Base-by-base conservation (phyloP, 345 rosid genomes). In the Camelina hispida region DNA sequence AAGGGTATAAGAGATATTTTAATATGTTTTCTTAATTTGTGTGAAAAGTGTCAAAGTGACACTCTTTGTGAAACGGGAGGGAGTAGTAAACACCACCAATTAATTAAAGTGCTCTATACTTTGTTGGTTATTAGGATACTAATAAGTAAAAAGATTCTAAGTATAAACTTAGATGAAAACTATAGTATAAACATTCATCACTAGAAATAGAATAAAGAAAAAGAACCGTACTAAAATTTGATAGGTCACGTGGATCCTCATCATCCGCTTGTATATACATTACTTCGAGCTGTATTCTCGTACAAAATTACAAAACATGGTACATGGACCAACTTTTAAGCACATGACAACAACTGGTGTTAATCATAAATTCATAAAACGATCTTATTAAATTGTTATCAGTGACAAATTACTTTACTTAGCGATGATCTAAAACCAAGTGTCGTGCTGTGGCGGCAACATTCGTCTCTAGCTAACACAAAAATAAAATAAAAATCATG, bases 341-440 rank as follows among this genome's bases (percentile, higher is more conserved):
- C 80, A 77, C 80, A 70, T 77, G 80, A 69, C 62, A 69, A 63
- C 80, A 70, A 38, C 61, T 70, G 13, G 25, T 56, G 15, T 54
- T 69, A 46, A 62, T 63, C 56, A 62, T 52, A 62, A 5, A 23
- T 4, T n/a, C 55, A 13, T n/a, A 46, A 35, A n/a, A 44, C 13
- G 12, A 59, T 40, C 58, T 22, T 16, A 20, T 11, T 3, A 12
- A 12, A 22, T 56, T 20, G 20, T 28, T 6, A 9, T 40, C 8
- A 4, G 3, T 53, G 40, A 42, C 6, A 3, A 16, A 35, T 66
- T 15, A 20, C 34, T 53, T 69, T 61, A 60, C 47, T 69, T 43
- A 54, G 22, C 17, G 23, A 35, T 56, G 53, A 54, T 62, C 57
- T 47, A 35, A 55, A 56, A 69, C 6, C 61, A 56, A 56, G 67